Conservation (phyloP, 2,329 filamentous ascomycete species). For the Xylariaceae sp. region DNA sequence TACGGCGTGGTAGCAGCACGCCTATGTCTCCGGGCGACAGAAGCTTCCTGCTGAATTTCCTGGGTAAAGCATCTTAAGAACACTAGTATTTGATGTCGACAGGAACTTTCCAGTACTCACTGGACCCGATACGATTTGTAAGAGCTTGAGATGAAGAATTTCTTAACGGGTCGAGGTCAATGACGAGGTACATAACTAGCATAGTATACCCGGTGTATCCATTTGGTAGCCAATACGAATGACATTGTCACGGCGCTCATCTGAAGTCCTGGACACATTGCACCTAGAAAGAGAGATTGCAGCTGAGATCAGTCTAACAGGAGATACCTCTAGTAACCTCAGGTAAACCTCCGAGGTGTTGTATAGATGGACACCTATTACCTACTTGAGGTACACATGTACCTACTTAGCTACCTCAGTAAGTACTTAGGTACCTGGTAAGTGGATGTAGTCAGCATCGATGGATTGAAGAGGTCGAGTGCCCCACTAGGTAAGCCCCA, state of each 20-base stretch:
- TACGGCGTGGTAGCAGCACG: conserved; percentile 44
- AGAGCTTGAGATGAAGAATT: conserved; percentile 1
- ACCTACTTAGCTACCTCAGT: too few relatives aligned
- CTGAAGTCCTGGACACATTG: too few relatives aligned
- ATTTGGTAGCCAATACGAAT: not conserved
- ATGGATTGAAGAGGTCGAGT: conserved; percentile 1
- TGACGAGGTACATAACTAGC: conserved; percentile 2
- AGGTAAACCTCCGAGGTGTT: too few relatives aligned
- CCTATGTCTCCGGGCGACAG: conserved; percentile 67
- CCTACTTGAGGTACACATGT: too few relatives aligned
- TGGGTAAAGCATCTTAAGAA: conserved; percentile 53
- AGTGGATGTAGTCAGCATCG: too few relatives aligned
- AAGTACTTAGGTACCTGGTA: not conserved
- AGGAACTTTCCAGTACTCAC: not conserved
- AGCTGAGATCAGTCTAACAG: too few relatives aligned
- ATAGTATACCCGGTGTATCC: conserved; percentile 2
- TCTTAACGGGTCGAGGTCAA: conserved; percentile 2
- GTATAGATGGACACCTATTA: too few relatives aligned
- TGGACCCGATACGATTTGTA: not conserved
- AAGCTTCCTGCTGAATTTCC: conserved; percentile 70
- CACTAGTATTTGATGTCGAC: conserved; percentile 3
- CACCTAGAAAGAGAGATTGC: too few relatives aligned
- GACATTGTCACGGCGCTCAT: not conserved
- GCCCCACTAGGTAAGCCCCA: too few relatives aligned
- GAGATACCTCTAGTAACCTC: too few relatives aligned